Percentiles rank a stretch among this genome's conserved stretches.
Conservation (phyloP, 108 stramenopile genomes). For the Skeletonema marinoi region DNA sequence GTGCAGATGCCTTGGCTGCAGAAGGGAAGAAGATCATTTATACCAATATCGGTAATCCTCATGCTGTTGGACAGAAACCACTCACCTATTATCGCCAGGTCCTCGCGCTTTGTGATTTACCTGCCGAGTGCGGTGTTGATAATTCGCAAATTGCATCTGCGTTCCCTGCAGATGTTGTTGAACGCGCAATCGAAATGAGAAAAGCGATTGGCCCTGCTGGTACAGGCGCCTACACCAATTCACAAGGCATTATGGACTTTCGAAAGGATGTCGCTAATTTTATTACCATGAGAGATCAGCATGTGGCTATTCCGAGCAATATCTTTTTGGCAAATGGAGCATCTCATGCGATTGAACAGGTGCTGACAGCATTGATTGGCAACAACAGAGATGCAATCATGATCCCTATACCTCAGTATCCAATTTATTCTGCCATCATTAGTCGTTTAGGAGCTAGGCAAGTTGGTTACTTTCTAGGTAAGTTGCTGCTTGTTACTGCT, state of each 20-base stretch:
- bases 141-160: conserved; percentile 52
- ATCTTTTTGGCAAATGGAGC: conserved; percentile 96
- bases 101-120: conserved; percentile 84
- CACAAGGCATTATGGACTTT: conserved; percentile 72
- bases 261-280: conserved; percentile 75
- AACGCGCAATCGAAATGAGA: conserved; percentile 67
- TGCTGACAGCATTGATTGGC: conserved; percentile 81
- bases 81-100: conserved; percentile 88
- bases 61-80: conserved; percentile 90
- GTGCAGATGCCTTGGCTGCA: conserved; percentile 72
- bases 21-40: conserved; percentile 65
- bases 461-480: conserved; percentile 84
- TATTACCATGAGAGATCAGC: conserved; percentile 76
- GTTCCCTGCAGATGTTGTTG: conserved; percentile 74
- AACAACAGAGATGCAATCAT: conserved; percentile 82
- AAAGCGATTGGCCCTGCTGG: conserved; percentile 67
- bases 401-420: conserved; percentile 97
- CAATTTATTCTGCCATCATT: conserved; percentile 89
- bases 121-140: conserved; percentile 71
- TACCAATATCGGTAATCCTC: conserved; percentile 97
- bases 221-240: conserved; percentile 78
- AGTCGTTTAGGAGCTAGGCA: conserved; percentile 79
- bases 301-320: conserved; percentile 65
- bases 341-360: conserved; percentile 78
- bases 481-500: conserved; percentile 4